Conservation (phyloP, 306 rosid genomes). For the Mimosa bimucronata region DNA sequence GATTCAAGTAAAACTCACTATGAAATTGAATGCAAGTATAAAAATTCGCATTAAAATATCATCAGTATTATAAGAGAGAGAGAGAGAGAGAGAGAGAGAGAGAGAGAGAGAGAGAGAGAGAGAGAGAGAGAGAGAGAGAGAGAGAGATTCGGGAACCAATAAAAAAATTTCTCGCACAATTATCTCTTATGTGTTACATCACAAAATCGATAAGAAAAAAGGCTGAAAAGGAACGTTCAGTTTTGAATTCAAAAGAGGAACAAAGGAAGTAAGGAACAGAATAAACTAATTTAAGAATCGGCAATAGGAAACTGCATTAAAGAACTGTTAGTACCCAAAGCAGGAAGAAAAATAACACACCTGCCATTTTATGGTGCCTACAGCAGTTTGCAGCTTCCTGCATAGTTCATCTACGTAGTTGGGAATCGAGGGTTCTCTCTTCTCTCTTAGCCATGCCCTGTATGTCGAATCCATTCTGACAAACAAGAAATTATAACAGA, state of each 20-base stretch:
- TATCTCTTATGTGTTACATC: too few species aligned
- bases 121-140: too few species aligned
- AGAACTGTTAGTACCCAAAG: neutral
- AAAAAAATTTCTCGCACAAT: too few species aligned
- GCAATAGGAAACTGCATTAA: neutral
- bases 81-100: too few species aligned
- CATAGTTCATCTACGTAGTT: neutral
- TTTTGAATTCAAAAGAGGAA: conserved; percentile 18
- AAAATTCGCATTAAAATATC: too few species aligned
- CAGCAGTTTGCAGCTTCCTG: conserved; percentile 7
- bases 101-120: too few species aligned
- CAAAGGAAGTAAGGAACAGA: neutral
- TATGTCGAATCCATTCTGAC: conserved; percentile 5
- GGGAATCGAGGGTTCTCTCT: neutral
- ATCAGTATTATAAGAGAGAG: too few species aligned
- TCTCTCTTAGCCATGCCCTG: conserved; percentile 11
- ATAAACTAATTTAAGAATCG: neutral
- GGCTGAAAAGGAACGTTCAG: neutral
- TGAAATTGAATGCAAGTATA: too few species aligned
- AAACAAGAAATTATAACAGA: neutral
- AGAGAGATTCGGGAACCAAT: too few species aligned
- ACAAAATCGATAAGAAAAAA: too few species aligned
- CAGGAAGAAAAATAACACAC: conserved; percentile 1
- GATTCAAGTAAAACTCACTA: too few species aligned
- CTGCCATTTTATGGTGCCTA: conserved; percentile 21